Base-by-base conservation (phyloP, 2,329 filamentous ascomycete genomes). In the Chrysoporthe deuterocubensis region DNA sequence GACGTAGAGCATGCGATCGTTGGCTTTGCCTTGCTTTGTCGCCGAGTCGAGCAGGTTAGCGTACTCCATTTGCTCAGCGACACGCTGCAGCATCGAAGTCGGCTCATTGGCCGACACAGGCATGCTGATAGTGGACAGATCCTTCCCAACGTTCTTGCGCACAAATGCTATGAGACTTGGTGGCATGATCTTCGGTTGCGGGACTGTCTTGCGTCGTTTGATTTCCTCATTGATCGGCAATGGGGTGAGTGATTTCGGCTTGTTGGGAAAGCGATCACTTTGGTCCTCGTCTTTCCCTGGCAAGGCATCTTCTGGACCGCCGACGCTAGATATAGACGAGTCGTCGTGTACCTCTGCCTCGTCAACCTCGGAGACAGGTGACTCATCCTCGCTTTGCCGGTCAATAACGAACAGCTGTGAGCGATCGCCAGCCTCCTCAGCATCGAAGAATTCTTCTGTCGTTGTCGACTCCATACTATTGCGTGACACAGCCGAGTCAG, bases 101-200 rank as follows among this genome's bases (percentile, higher is more conserved):
- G 96, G 96, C 77, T 99, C 96, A 78, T 99, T 99, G 34, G 95
- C 90, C 4, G 95, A 97, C 0, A 97, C 96, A 0, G 96, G 96
- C 95, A 98, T 98, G 60, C 93, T 94, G 72, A 99, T 97, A 2
- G 94, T 96, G 69, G 93, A 97, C 61, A 99, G 83, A 78, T 99
- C 96, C 79, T 99, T 99, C 76, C 96, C 96, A 11, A 98, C 96
- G 73, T 99, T 99, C 79, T 98, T 99, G 72, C 96, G 90, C 43
- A 98, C 85, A 77, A 98, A 97, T 0, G 93, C 92, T 72, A 99
- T 97, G 64, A 99, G 83, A 77, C 93, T 97, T 0, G 96, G 96
- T 0, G 96, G 96, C 67, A 89, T 83, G 16, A 94, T 89, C 40
- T 90, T 93, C 7, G 94, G 89, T 1, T 91, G 84, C 3, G 89